Evolutionary conservation across 257 asterid species (phyloP), one percentile per base, ranked within the genome.

Genomic region (Cynanchum wilfordii): DNA sequence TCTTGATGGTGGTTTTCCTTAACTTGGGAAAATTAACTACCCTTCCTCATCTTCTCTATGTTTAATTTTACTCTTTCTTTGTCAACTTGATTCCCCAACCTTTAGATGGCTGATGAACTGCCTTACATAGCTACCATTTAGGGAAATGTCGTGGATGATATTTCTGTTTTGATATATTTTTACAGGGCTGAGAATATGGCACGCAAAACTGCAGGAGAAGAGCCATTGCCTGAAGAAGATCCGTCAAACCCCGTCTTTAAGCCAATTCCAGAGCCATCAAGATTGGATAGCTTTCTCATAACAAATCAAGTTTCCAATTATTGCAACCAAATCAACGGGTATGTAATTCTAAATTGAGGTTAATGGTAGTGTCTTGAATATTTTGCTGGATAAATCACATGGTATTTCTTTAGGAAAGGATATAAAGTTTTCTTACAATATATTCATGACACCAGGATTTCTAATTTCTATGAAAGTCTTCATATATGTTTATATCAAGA

Each of bases 271-370:
- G 98, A 95, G 84, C 97, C 98, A 29, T 92, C 99, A 0, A 86
- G 99, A 77, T 82, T 92, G 88, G 97, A 92, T 20, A 89, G 99
- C 84, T 95, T 95, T 68, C 90, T 95, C 76, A 76, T 90, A 59
- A 92, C 97, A 13, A 95, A 95, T 83, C 99, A 90, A 85, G 80
- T 92, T 76, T 79, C 97, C 65, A 95, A 88, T 79, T 92, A 92
- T 65, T 92, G 99, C 91, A 90, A 95, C 89, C 99, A 95, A 84
- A 90, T 92, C 62, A 92, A 95, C 49, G 98, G 99, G 97, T 94
- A 88, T 68, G 83, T 73, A 71, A 8, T 33, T 64, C 50, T 25
- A 19, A 29, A 17, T 36, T 63, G 11, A 33, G 47, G 25, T 17
- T 36, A 47, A 19, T 25, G 19, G 3, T 6, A 30, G 24, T 8